These are phyloP conservation scores for Aspergillus sparsus DNA, from an alignment of 495 filamentous ascomycete genomes.

Conservation along the genomic window DNA sequence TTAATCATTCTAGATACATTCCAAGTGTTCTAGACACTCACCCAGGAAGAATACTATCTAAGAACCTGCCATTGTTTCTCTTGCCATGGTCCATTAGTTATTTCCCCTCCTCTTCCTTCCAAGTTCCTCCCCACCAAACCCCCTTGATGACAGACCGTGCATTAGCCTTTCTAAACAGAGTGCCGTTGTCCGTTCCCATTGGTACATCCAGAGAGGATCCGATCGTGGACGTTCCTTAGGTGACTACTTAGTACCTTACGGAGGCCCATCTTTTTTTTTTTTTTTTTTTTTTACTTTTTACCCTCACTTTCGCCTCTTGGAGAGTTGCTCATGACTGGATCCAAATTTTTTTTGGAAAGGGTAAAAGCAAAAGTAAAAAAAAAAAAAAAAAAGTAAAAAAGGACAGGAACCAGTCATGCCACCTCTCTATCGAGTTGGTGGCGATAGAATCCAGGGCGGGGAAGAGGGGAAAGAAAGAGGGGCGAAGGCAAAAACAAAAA, in stretches of 20 bases:
- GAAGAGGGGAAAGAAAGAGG: neutral
- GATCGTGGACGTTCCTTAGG: neutral
- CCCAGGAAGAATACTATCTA: no score
- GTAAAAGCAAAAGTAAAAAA: neutral
- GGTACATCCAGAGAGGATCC: neutral
- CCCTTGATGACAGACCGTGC: neutral
- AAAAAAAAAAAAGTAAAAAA: neutral
- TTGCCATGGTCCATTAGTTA: no score
- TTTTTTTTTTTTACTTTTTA: neutral
- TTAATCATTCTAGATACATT: no score
- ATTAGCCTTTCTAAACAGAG: neutral
- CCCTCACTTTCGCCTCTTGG: neutral
- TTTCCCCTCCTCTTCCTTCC: no score
- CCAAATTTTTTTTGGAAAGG: no score
- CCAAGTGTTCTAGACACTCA: no score
- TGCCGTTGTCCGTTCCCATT: neutral
- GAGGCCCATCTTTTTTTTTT: neutral
- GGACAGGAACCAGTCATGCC: constrained; percentile 11
- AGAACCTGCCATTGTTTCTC: no score
- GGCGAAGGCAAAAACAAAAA: constrained; percentile 3
- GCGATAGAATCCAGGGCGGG: constrained; percentile 9
- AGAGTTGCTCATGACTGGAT: neutral
- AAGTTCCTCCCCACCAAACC: no score
- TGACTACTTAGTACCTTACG: neutral
- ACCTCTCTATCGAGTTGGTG: constrained; percentile 4